phyloP scores from a whole-genome alignment of 2,329 filamentous ascomycete genomes.

The Ophiostoma pallidulum region DNA sequence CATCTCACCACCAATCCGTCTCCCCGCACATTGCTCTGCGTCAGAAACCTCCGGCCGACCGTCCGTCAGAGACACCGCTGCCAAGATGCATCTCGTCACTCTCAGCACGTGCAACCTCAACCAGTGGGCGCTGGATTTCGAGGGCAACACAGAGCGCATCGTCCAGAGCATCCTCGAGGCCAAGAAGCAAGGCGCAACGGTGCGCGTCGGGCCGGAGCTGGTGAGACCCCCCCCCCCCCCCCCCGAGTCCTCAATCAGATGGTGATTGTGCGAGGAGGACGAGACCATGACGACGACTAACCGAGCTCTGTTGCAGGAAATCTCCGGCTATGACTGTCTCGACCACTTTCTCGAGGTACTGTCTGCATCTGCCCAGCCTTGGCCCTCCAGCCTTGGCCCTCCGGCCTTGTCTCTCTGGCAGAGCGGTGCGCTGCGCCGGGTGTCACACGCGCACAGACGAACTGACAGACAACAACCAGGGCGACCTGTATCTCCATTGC shows the following conservation, averaged over 20 bases:
- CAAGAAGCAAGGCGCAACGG: constrained; percentile 49
- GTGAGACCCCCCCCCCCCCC: no score
- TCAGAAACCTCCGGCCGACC: no score
- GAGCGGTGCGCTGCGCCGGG: no score
- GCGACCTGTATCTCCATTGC: constrained; percentile 47
- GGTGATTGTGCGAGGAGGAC: no score
- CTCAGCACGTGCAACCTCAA: constrained; percentile 25
- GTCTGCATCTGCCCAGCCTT: no score
- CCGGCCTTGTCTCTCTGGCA: no score
- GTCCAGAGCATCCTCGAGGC: constrained; percentile 51
- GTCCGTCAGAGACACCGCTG: background rate
- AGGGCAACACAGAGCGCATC: constrained; percentile 52
- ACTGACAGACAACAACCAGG: background rate
- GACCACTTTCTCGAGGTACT: constrained; percentile 55
- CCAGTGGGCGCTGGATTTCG: constrained; percentile 43
- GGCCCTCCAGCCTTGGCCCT: background rate
- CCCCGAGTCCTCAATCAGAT: no score
- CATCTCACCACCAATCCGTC: no score
- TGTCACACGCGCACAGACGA: no score
- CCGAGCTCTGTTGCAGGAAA: no score
- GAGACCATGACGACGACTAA: no score
- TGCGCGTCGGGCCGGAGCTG: constrained; percentile 52
- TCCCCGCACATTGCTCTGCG: no score
- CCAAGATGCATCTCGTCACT: constrained; percentile 20
- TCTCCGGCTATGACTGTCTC: constrained; percentile 54